A percentile compares a stretch with the other conserved stretches of the same genome.
Conservation (phyloP, 495 filamentous ascomycete species). For the Letharia columbiana region DNA sequence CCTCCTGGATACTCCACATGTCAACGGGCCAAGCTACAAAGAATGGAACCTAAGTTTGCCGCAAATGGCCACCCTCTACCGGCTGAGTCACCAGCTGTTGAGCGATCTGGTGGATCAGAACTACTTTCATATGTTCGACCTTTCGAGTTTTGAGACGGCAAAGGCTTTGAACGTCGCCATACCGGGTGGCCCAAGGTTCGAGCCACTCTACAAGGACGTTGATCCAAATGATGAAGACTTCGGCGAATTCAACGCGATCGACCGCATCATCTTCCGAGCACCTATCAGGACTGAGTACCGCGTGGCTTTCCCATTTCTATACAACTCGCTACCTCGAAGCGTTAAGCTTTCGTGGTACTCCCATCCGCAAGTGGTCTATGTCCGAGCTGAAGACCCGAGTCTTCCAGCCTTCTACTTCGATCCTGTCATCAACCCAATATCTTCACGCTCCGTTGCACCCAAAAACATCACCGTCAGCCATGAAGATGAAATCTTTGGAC, state of each 20-base stretch:
- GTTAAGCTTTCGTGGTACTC: constrained; percentile 93
- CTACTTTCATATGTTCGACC: constrained; percentile 96
- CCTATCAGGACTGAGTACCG: constrained; percentile 95
- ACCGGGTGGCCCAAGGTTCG: constrained; percentile 92
- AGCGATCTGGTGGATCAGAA: constrained; percentile 93
- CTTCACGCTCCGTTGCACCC: constrained; percentile 84
- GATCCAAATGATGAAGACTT: constrained; percentile 99
- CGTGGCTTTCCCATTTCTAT: constrained; percentile 88
- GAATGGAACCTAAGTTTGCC: constrained; percentile 88
- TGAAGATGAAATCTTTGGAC: constrained; percentile 91
- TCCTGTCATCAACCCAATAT: constrained; percentile 94
- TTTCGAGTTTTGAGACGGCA: constrained; percentile 89
- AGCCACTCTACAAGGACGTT: constrained; percentile 97
- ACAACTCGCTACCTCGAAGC: constrained; percentile 92
- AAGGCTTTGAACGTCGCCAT: constrained; percentile 97
- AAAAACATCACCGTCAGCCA: constrained; percentile 90
- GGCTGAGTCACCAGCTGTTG: constrained; percentile 81
- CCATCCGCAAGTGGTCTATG: constrained; percentile 86
- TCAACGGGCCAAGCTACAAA: constrained; percentile 96
- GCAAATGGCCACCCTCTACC: constrained; percentile 93
- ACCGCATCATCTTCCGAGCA: constrained; percentile 95
- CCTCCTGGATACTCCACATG: constrained; percentile 82
- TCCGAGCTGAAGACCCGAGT: constrained; percentile 76
- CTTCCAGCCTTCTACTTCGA: constrained; percentile 98
- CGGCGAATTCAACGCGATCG: constrained; percentile 99